Conservation (phyloP, 129 eudicot species). For the Calendula officinalis region DNA sequence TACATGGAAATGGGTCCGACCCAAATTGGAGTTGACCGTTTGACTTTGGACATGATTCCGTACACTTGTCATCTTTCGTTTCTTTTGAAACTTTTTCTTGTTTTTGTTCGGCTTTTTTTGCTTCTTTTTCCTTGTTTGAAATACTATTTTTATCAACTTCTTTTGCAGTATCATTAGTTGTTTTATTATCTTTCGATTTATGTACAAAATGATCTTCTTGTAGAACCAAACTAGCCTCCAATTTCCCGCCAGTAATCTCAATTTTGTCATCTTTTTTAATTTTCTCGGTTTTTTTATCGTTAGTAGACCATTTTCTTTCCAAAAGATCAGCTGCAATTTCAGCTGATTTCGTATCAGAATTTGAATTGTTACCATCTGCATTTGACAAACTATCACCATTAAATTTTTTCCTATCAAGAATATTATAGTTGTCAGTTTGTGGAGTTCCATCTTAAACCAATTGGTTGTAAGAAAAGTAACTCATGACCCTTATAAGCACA, state of each 20-base stretch:
- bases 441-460: too few relatives aligned
- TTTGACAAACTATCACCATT: slow-evolving; percentile 21
- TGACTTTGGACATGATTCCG: slow-evolving; percentile 11
- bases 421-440: too few relatives aligned
- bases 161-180: neutral
- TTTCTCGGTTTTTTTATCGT: slow-evolving; percentile 24
- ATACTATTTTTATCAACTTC: slow-evolving; percentile 27
- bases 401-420: slow-evolving; percentile 49
- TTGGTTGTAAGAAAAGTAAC: too few relatives aligned
- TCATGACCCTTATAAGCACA: too few relatives aligned
- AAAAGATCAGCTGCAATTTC: slow-evolving; percentile 93
- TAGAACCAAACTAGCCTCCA: slow-evolving; percentile 37
- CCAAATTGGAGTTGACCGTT: slow-evolving; percentile 34
- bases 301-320: slow-evolving; percentile 85
- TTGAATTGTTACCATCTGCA: slow-evolving; percentile 24
- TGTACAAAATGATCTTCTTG: slow-evolving; percentile 39
- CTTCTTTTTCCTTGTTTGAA: slow-evolving; percentile 23
- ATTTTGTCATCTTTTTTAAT: slow-evolving; percentile 4
- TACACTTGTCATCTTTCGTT: slow-evolving; percentile 12
- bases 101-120: slow-evolving; percentile 11
- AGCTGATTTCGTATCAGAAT: slow-evolving; percentile 47
- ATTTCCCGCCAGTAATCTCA: slow-evolving; percentile 17
- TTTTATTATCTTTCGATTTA: slow-evolving; percentile 4
- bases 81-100: slow-evolving; percentile 24
- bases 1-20: slow-evolving; percentile 1